Base-by-base conservation (phyloP, 2,329 filamentous ascomycete genomes). In the Penicillium sp. region DNA sequence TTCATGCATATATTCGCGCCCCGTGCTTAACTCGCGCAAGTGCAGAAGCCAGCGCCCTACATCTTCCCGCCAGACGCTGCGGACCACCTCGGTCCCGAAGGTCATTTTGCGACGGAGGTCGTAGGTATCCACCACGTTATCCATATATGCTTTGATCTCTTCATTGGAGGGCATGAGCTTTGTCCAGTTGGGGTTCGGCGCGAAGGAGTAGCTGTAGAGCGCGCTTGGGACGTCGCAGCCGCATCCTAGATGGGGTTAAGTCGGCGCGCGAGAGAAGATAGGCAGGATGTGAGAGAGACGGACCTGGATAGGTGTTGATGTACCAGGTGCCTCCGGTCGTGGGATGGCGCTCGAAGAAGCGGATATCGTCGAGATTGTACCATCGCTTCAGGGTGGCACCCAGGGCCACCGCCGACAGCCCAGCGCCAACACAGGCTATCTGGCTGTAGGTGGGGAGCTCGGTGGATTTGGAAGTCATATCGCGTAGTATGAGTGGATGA, bases 251-350 rank as follows among this genome's bases (percentile, higher is more conserved):
- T 15, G 3, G 13, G 17, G 31, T 53, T 3, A 53, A 3, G 5
- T 38, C 8, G 13, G 31, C 21, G 26, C 4, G 11, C 9, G 4
- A 1, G 15, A 13, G 13, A 78, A 3, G 5, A 46, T 44, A 3
- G 21, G 19, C 8, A 6, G 9, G 7, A 21, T 3, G 23, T 3
- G 38, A 38, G 9, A 29, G 7, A 4, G 30, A 51, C 52, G 30
- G 3, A 71, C 71, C 84, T 38, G 84, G 87, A 72, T 90, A 90
- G 29, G 80, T 76, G 70, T 88, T 90, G 56, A 82, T 81, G 70
- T 81, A 81, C 88, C 88, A 90, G 2, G 87, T 89, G 11, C 87
- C 88, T 21, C 87, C 87, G 21, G 86, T 76, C 2, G 79, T 79
- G 7, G 77, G 69, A 64, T 86, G 77, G 26, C 84, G 77, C 45